Percentiles rank a stretch among this genome's conserved stretches.
phyloP scores from a whole-genome alignment of 2,329 filamentous ascomycete genomes.

The Penicillium sp. region DNA sequence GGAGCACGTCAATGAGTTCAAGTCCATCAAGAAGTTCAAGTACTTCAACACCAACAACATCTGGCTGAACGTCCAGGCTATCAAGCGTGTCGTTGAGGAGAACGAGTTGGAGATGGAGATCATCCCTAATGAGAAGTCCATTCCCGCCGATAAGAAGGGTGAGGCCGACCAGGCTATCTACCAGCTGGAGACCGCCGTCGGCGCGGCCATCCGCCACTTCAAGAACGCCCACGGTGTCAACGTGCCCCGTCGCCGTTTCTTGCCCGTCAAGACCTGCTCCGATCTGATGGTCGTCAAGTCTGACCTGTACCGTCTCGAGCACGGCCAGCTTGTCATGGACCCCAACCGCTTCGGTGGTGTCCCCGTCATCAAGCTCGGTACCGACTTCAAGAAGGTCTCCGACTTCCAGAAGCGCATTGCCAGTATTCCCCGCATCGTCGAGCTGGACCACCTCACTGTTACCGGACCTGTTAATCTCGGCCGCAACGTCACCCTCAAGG shows the following conservation, averaged over 20 bases:
- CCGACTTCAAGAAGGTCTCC: constrained; percentile 99
- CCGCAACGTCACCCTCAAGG: constrained; percentile 92
- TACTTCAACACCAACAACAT: constrained; percentile 99
- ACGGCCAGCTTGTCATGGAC: constrained; percentile 97
- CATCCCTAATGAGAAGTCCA: constrained; percentile 98
- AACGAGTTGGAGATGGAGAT: constrained; percentile 99
- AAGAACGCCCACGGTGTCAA: constrained; percentile 98
- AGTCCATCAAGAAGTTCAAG: constrained; percentile 99
- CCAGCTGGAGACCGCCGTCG: constrained; percentile 97
- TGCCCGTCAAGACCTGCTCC: constrained; percentile 99
- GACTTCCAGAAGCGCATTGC: constrained; percentile 56
- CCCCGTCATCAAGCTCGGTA: constrained; percentile 96
- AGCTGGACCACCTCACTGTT: constrained; percentile 78
- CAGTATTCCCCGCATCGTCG: constrained; percentile 51
- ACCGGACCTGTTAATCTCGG: constrained; percentile 96
- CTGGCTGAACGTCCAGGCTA: constrained; percentile 96
- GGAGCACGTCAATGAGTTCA: constrained; percentile 99
- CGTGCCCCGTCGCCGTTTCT: constrained; percentile 93
- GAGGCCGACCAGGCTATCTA: constrained; percentile 97
- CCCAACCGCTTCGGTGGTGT: constrained; percentile 93
- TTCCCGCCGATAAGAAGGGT: constrained; percentile 98
- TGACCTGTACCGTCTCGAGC: constrained; percentile 96
- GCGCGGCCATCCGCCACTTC: constrained; percentile 98
- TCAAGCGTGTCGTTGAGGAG: constrained; percentile 98
- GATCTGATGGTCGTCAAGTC: constrained; percentile 99